These are phyloP conservation scores for Ogataea paradorogensis DNA, from an alignment of 805 yeast genomes.

Conservation along the genomic window DNA sequence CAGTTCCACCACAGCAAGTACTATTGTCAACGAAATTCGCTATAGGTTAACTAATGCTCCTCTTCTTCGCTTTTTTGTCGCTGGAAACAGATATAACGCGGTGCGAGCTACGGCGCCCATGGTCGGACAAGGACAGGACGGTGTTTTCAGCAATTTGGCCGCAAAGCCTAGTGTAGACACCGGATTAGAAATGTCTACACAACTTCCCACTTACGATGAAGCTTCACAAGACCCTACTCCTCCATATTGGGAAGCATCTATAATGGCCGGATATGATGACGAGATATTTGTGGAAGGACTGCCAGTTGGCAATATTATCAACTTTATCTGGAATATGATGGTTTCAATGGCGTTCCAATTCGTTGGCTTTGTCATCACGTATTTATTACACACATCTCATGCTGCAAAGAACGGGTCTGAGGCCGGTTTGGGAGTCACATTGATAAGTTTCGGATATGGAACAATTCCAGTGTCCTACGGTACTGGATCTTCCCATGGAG, in stretches of 20 bases:
- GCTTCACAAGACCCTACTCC: conserved; percentile 94
- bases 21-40: conserved; percentile 1
- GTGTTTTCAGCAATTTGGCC: conserved; percentile 86
- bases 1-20: neutral
- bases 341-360: conserved; percentile 92
- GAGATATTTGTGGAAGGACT: conserved; percentile 92
- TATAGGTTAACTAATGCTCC: conserved; percentile 28
- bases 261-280: conserved; percentile 77
- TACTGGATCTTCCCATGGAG: conserved; percentile 19
- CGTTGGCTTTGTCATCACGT: conserved; percentile 88
- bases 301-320: conserved; percentile 91
- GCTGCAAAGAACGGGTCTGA: conserved; percentile 96
- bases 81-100: conserved; percentile 24
- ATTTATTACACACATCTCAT: conserved; percentile 89
- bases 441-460: conserved; percentile 65
- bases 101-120: conserved; percentile 15
- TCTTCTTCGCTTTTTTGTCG: conserved; percentile 26
- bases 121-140: conserved; percentile 58
- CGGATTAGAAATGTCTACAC: conserved; percentile 52
- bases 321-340: conserved; percentile 83
- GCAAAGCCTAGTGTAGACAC: conserved; percentile 64
- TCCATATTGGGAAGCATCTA: conserved; percentile 93
- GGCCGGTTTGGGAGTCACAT: conserved; percentile 84
- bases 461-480: conserved; percentile 45
- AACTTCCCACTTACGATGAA: conserved; percentile 87